A percentile compares a stretch with the other conserved stretches of the same genome.
These are phyloP conservation scores for Carex myosuroides DNA, from an alignment of 176 grass and related monocot genomes.

Conservation along the genomic window DNA sequence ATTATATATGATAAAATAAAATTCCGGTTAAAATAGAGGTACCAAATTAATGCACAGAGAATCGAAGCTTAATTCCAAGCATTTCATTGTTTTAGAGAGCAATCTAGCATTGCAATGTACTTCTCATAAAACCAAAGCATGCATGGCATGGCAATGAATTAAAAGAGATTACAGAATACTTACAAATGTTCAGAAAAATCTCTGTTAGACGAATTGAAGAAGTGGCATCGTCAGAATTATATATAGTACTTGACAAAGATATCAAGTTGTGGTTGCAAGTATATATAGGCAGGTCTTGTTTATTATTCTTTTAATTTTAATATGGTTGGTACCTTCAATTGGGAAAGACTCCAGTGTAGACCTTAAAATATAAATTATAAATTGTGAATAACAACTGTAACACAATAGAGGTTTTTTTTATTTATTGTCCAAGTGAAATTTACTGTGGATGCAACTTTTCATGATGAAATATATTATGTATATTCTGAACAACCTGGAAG, in stretches of 20 bases:
- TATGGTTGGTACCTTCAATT: background rate
- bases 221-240: background rate
- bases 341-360: background rate
- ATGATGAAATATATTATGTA: background rate
- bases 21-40: background rate
- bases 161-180: background rate
- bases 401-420: background rate
- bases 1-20: background rate
- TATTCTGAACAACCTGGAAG: background rate
- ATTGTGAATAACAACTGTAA: background rate
- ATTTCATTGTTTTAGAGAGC: background rate
- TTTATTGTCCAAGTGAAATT: background rate
- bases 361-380: background rate
- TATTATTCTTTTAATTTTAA: background rate
- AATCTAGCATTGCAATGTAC: background rate
- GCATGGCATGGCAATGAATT: background rate
- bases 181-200: background rate
- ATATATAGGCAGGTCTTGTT: background rate
- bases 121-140: background rate
- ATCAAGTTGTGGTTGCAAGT: background rate
- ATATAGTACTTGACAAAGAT: background rate
- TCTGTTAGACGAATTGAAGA: background rate
- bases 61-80: too few species aligned
- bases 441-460: background rate
- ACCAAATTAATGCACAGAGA: background rate